These are phyloP conservation scores for Thelonectria rubi DNA, from an alignment of 2,329 filamentous ascomycete species.

Conservation along the genomic window DNA sequence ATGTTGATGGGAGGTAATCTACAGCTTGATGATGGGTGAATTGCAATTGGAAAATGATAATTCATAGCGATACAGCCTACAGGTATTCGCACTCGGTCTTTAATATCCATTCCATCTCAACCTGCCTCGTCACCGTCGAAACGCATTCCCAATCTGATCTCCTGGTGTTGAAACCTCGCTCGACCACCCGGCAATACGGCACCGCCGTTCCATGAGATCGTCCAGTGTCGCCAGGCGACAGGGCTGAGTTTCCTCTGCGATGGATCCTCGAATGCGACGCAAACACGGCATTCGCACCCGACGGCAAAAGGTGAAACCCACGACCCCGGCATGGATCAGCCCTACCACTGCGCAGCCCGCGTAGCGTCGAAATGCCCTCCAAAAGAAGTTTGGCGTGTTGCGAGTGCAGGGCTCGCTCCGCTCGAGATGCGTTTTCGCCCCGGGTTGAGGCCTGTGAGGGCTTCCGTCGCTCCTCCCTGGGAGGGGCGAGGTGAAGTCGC, in stretches of 20 bases:
- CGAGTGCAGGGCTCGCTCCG: neutral
- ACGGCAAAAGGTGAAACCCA: neutral
- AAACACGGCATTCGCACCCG: no score
- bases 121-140: constrained; percentile 2
- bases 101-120: neutral
- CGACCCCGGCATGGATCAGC: neutral
- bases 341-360: neutral
- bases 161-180: neutral
- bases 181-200: neutral
- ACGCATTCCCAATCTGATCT: neutral
- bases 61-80: neutral
- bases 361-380: constrained; percentile 30
- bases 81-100: neutral
- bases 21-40: no score
- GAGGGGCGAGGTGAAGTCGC: neutral
- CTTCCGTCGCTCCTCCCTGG: neutral
- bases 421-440: neutral
- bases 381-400: constrained; percentile 5
- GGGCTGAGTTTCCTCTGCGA: neutral
- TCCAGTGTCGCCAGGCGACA: neutral
- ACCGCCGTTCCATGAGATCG: neutral
- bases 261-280: no score
- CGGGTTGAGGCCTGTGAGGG: neutral
- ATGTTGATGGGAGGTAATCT: neutral
- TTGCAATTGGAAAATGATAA: no score